Evolutionary conservation across 148 eudicot genomes (phyloP).

Genomic region (Amaranthus hypochondriacus): DNA sequence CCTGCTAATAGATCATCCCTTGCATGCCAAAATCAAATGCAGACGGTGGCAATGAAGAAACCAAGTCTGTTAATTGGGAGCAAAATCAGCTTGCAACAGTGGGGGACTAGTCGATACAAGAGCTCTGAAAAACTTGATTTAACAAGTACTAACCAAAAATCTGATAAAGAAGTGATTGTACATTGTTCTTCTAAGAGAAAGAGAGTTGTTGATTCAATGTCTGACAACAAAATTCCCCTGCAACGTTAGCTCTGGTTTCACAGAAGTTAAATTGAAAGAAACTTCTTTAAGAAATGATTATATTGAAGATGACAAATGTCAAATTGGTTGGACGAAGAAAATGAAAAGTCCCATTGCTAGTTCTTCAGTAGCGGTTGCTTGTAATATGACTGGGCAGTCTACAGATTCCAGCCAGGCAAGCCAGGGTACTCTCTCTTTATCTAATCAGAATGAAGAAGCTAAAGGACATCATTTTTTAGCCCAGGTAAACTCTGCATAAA

Average conservation of each 20-base stretch:
- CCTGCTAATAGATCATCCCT: constrained; percentile 84
- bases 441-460: constrained; percentile 48
- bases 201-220: constrained; percentile 33
- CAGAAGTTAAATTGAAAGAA: constrained; percentile 15
- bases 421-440: constrained; percentile 26
- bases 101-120: constrained; percentile 25
- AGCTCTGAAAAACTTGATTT: constrained; percentile 32
- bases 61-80: constrained; percentile 28
- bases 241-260: constrained; percentile 13
- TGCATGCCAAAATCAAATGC: constrained; percentile 32
- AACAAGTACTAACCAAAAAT: constrained; percentile 29
- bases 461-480: constrained; percentile 63
- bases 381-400: constrained; percentile 24
- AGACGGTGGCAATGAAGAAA: constrained; percentile 26
- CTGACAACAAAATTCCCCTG: constrained; percentile 24
- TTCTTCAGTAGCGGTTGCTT: constrained; percentile 18
- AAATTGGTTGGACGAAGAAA: constrained; percentile 18
- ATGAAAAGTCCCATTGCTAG: constrained; percentile 13
- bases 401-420: constrained; percentile 26
- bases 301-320: constrained; percentile 20
- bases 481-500: constrained; percentile 48
- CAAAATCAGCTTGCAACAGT: constrained; percentile 25
- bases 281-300: constrained; percentile 8
- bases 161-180: constrained; percentile 23
- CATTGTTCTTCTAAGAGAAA: constrained; percentile 53